Percentiles rank a stretch among this genome's conserved stretches.
Evolutionary conservation across 148 eudicot species (phyloP).

Genomic region (Rhododendron henanense): DNA sequence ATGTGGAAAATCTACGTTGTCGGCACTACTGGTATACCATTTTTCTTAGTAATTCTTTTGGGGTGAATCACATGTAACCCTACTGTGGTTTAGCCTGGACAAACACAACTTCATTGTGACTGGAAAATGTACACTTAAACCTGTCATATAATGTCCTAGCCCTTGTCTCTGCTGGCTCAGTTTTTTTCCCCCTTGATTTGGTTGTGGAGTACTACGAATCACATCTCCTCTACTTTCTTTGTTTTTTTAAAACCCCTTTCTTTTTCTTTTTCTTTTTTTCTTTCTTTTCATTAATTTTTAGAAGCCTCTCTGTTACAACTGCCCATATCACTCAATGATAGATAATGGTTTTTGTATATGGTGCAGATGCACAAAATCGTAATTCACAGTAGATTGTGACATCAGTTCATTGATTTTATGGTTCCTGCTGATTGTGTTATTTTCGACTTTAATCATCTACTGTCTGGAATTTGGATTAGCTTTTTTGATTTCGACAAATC

Average conservation of each 20-base stretch:
- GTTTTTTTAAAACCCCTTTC: background rate
- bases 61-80: background rate
- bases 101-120: background rate
- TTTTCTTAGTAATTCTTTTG: background rate
- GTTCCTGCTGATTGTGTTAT: background rate
- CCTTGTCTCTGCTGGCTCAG: background rate
- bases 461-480: background rate
- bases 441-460: background rate
- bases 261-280: background rate
- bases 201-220: background rate
- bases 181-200: background rate
- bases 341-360: background rate
- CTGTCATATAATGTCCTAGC: background rate
- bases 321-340: background rate
- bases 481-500: background rate
- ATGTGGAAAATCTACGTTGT: constrained; percentile 94
- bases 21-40: constrained; percentile 76
- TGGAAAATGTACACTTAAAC: background rate
- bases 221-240: background rate
- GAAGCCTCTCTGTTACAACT: background rate
- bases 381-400: background rate
- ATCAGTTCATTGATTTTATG: background rate
- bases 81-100: background rate
- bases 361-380: background rate
- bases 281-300: background rate